Evolutionary conservation across 768 basidiomycete genomes (phyloP).

Genomic region (Lactarius evosmus): DNA sequence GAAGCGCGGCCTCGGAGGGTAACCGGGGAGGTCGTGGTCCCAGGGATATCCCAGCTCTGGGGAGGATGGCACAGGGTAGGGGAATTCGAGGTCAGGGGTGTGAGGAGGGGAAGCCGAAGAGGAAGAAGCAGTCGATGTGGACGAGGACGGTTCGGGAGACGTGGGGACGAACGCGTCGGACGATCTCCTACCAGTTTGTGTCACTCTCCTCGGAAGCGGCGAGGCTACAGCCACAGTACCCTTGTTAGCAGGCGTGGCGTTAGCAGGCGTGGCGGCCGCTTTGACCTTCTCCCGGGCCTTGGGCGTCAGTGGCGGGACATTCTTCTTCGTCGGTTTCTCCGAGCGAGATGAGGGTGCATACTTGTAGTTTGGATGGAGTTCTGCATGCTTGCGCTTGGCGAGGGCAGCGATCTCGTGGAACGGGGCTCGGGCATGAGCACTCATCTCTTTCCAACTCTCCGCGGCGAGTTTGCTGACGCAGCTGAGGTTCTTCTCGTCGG

Average conservation of each 20-base stretch:
- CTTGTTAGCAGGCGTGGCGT: conserved; percentile 39
- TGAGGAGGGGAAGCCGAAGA: not conserved
- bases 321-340: conserved; percentile 38
- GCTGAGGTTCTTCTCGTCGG: conserved; percentile 66
- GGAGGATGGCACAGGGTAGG: not conserved
- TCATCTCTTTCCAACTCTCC: conserved; percentile 59
- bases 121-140: not conserved
- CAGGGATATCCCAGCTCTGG: conserved; percentile 9
- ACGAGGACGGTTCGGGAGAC: not conserved
- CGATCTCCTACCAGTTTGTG: not conserved
- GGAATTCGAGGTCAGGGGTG: not conserved
- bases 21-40: not conserved
- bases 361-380: conserved; percentile 57
- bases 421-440: conserved; percentile 42
- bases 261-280: conserved; percentile 37
- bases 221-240: not conserved
- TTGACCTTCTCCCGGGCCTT: conserved; percentile 41
- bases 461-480: conserved; percentile 70
- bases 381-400: conserved; percentile 46
- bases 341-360: conserved; percentile 49
- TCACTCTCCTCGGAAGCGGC: not conserved
- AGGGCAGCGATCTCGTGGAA: conserved; percentile 49
- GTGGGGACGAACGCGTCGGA: not conserved
- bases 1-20: conserved; percentile 13
- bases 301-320: conserved; percentile 27